Evolutionary conservation across 148 eudicot species (phyloP), one percentile per base, ranked within the genome.

Genomic region (Rhododendron ovatum): DNA sequence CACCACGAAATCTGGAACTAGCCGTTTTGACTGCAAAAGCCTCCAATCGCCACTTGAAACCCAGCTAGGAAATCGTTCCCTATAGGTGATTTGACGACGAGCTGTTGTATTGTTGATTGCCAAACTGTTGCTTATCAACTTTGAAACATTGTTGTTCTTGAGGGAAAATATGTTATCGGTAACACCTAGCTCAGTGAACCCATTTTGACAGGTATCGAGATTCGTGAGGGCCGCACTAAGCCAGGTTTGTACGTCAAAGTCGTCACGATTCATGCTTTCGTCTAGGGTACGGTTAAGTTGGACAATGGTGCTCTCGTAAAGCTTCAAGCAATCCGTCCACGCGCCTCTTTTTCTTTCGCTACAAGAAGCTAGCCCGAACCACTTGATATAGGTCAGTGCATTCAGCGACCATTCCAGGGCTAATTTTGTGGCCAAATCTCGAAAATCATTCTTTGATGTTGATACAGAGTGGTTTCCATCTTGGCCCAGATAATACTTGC

Each of bases 201-300:
- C 95, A 26, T 87, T 76, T 69, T 88, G 91, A 82, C 96, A 92
- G 5, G 95, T 92, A 57, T 93, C 90, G 37, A 91, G 88, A 48
- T 91, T 88, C 26, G 96, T 95, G 57, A 95, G 59, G 20, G 95
- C 93, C 0, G 95, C 78, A 84, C 96, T 93, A 15, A 95, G 95
- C 96, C 96, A 93, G 13, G 98, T 93, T 43, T 95, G 98, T 0
- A 86, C 10, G 47, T 95, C 98, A 24, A 83, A 89, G 2, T 87
- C 85, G 4, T 90, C 78, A 37, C 84, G 86, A 0, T 47, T 82
- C 50, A 77, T 48, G 78, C 83, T 86, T n/a, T 83, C 82, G 77
- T 89, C 83, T 24, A 91, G 37, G 20, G 92, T 75, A 37, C 0
- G 79, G 47, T 17, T 75, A 41, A 75, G 79, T 75, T 75, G 79